A percentile compares a stretch with the other conserved stretches of the same genome.
Conservation (phyloP, 2,329 filamentous ascomycete genomes). For the Ceratocystis papillata region DNA sequence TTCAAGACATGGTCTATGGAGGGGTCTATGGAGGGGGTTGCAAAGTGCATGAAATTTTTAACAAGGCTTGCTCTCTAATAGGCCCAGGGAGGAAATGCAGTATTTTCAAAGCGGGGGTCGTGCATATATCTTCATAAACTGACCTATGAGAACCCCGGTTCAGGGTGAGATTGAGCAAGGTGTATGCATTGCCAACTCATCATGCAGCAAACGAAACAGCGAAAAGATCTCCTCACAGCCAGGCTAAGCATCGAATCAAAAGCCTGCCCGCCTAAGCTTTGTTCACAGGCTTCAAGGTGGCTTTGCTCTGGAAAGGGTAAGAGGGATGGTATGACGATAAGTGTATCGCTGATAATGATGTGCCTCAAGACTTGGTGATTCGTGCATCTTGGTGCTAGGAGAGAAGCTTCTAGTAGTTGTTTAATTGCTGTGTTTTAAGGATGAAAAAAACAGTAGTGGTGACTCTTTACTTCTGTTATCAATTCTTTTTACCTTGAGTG, state of each 20-base stretch:
- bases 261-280: constrained; percentile 18
- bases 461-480: background rate
- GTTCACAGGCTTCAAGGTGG: constrained; percentile 6
- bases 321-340: constrained; percentile 1
- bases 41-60: constrained; percentile 17
- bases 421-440: constrained; percentile 3
- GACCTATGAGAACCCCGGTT: constrained; percentile 24
- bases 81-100: constrained; percentile 14
- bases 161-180: constrained; percentile 22
- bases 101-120: constrained; percentile 20
- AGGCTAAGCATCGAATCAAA: constrained; percentile 17
- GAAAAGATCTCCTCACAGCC: constrained; percentile 5
- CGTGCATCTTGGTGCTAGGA: background rate
- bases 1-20: constrained; percentile 13
- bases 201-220: constrained; percentile 23
- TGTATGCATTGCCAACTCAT: constrained; percentile 25
- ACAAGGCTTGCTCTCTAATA: constrained; percentile 23
- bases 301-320: background rate
- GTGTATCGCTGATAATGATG: constrained; percentile 4
- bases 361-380: background rate
- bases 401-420: background rate
- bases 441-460: background rate
- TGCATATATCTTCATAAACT: constrained; percentile 14
- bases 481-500: background rate
- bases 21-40: constrained; percentile 13